These are phyloP conservation scores for Fusarium multiceps DNA, from an alignment of 2,329 filamentous ascomycete genomes.

Conservation along the genomic window DNA sequence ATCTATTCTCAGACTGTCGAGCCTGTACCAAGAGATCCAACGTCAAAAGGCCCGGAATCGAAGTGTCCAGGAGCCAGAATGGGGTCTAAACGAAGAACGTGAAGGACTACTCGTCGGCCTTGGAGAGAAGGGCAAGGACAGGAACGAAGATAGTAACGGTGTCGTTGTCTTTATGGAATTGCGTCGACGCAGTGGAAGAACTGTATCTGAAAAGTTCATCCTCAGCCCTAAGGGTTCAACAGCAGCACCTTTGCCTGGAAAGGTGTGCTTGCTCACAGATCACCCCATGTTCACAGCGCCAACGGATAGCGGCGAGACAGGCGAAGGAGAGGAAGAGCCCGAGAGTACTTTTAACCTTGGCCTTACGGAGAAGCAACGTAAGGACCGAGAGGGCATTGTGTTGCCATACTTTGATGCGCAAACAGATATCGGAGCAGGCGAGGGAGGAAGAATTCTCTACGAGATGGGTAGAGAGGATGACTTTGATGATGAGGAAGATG, in stretches of 20 bases:
- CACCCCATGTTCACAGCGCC: constrained; percentile 74
- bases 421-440: constrained; percentile 78
- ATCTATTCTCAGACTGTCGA: constrained; percentile 79
- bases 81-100: constrained; percentile 79
- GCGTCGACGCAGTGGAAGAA: constrained; percentile 82
- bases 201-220: constrained; percentile 76
- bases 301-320: constrained; percentile 49
- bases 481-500: constrained; percentile 96
- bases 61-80: constrained; percentile 79
- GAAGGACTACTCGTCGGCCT: constrained; percentile 83
- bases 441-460: constrained; percentile 93
- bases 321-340: constrained; percentile 63
- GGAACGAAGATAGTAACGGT: constrained; percentile 49
- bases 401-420: constrained; percentile 98
- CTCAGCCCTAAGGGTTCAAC: constrained; percentile 50
- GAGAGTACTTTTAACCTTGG: constrained; percentile 87
- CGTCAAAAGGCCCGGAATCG: constrained; percentile 80
- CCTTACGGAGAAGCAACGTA: constrained; percentile 89
- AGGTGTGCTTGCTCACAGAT: constrained; percentile 75
- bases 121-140: constrained; percentile 59
- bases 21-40: constrained; percentile 78
- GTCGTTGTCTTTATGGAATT: constrained; percentile 90
- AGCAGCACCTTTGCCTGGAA: constrained; percentile 44
- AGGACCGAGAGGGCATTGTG: constrained; percentile 88
- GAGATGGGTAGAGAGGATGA: constrained; percentile 97